A percentile compares a stretch with the other conserved stretches of the same genome.
Evolutionary conservation across 495 filamentous ascomycete genomes (phyloP).

Genomic region (Aspergillus egyptiacus): DNA sequence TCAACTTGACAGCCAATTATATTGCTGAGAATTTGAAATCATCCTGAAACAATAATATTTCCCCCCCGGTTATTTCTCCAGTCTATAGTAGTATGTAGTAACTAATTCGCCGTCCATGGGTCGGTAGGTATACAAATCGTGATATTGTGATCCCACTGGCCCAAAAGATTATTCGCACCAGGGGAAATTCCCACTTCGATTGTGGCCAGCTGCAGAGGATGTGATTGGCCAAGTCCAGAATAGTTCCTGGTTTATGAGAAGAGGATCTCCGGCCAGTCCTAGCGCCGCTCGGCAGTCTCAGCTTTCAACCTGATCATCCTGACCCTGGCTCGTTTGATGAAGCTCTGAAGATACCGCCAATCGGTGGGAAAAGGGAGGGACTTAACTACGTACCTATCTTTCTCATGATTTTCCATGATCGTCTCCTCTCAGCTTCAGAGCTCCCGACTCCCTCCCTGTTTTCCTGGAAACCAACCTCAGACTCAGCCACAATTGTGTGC

Average conservation of each 20-base stretch:
- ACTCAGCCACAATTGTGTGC: too few species aligned
- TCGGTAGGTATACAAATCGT: background rate
- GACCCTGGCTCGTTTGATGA: slow-evolving; percentile 2
- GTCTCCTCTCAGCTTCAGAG: too few species aligned
- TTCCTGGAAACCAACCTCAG: background rate
- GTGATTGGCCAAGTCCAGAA: slow-evolving; percentile 1
- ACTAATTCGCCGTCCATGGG: background rate
- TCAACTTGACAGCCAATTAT: too few species aligned
- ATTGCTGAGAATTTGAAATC: background rate
- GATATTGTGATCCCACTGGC: slow-evolving; percentile 3
- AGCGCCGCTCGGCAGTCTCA: slow-evolving; percentile 5
- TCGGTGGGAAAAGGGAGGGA: background rate
- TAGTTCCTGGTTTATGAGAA: slow-evolving; percentile 7
- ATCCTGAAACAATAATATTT: slow-evolving; percentile 2
- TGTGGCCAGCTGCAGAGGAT: background rate
- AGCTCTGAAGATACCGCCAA: background rate
- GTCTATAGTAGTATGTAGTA: too few species aligned
- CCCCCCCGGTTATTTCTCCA: too few species aligned
- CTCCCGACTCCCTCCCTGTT: too few species aligned
- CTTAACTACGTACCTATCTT: too few species aligned
- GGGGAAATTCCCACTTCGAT: too few species aligned
- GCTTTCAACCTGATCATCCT: too few species aligned
- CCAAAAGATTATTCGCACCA: slow-evolving; percentile 1
- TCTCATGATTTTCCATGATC: too few species aligned
- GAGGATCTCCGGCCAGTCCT: slow-evolving; percentile 15